Conservation (phyloP, 2,329 filamentous ascomycete species). For the Cordyceps farinosa region DNA sequence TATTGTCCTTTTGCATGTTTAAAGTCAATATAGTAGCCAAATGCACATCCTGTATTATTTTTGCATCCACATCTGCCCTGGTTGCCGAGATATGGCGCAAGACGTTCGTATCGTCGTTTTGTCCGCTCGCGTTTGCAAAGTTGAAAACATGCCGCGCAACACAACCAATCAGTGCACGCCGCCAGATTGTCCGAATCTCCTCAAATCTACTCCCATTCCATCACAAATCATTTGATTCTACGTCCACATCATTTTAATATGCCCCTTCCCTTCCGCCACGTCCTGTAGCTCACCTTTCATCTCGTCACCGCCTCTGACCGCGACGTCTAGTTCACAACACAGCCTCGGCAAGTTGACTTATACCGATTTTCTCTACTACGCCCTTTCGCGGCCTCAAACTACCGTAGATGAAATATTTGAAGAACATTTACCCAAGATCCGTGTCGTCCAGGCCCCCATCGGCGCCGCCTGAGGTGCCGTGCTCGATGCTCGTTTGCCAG, state of each 20-base stretch:
- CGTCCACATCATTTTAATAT: neutral
- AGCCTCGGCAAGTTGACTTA: conserved; percentile 12
- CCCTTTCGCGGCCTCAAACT: neutral
- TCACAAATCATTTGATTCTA: neutral
- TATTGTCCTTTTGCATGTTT: neutral
- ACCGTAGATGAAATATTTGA: neutral
- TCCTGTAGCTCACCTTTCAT: neutral
- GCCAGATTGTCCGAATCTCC: neutral
- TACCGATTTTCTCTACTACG: conserved; percentile 1
- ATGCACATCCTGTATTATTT: conserved; percentile 3
- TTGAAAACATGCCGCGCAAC: neutral
- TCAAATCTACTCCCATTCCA: neutral
- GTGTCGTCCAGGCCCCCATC: neutral
- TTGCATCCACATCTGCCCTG: neutral
- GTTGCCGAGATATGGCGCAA: neutral
- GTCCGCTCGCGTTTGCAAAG: conserved; percentile 17
- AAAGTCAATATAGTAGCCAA: conserved; percentile 10
- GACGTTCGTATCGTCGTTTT: conserved; percentile 16
- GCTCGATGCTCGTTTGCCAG: neutral
- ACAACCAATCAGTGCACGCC: neutral
- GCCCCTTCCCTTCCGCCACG: accelerated
- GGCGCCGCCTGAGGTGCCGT: neutral
- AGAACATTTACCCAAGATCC: neutral
- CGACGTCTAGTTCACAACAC: neutral
- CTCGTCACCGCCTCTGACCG: conserved; percentile 2